phyloP scores from a whole-genome alignment of 345 rosid species.

The Xanthoceras sorbifolium region DNA sequence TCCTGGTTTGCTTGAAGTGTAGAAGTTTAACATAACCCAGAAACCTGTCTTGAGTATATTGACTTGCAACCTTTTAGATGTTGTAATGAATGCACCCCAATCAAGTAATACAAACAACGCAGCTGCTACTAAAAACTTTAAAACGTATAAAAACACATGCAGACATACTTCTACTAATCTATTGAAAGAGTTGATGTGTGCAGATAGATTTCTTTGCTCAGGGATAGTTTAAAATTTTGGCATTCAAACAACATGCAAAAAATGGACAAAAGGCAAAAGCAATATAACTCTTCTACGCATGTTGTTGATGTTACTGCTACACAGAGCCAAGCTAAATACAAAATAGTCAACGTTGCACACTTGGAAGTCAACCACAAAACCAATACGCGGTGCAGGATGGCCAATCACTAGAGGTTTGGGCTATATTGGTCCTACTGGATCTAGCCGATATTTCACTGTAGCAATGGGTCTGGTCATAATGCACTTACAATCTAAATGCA shows the following conservation, averaged over 20 bases:
- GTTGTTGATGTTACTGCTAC: not conserved
- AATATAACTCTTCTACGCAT: not conserved
- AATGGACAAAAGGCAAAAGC: not conserved
- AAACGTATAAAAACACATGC: not conserved
- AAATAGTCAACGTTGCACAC: conserved; percentile 28
- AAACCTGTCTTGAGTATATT: not conserved
- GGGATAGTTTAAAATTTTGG: too few relatives aligned
- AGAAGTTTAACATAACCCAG: not conserved
- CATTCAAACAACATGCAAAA: too few relatives aligned
- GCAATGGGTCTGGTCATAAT: conserved; percentile 29
- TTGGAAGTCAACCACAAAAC: conserved; percentile 21
- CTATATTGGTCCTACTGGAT: conserved; percentile 29
- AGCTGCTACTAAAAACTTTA: not conserved
- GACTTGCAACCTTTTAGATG: not conserved
- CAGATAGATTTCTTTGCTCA: too few relatives aligned
- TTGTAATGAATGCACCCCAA: not conserved
- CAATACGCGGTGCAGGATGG: conserved; percentile 16
- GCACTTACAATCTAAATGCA: conserved; percentile 30
- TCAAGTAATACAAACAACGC: not conserved
- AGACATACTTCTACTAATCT: not conserved
- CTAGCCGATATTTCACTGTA: conserved; percentile 24
- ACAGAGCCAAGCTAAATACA: not conserved
- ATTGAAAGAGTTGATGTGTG: not conserved
- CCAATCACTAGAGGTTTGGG: conserved; percentile 28
- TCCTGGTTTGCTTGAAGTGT: not conserved